These are phyloP conservation scores for Jacaranda mimosifolia DNA, from an alignment of 257 asterid genomes.

Conservation along the genomic window DNA sequence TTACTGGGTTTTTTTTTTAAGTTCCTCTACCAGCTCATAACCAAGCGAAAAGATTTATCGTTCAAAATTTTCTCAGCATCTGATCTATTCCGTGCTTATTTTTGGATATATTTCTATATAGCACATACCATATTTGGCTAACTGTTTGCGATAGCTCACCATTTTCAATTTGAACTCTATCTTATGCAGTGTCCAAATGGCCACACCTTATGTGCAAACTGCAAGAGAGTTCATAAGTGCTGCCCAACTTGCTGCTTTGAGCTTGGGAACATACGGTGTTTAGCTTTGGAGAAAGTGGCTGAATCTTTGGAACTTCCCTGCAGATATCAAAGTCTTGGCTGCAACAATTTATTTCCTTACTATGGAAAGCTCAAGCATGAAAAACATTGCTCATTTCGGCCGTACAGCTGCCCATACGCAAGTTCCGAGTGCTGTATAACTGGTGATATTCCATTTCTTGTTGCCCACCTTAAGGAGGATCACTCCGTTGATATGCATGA, in stretches of 20 bases:
- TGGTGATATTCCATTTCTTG: constrained; percentile 70
- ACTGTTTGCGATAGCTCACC: not conserved
- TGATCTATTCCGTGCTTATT: not conserved
- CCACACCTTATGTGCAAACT: constrained; percentile 75
- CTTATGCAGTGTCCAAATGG: constrained; percentile 88
- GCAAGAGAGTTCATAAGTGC: constrained; percentile 64
- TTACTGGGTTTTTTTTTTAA: not conserved
- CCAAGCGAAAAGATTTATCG: not conserved
- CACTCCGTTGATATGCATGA: constrained; percentile 89
- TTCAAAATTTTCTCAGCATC: not conserved
- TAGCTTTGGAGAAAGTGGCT: constrained; percentile 86
- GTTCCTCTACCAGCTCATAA: not conserved
- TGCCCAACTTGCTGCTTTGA: constrained; percentile 78
- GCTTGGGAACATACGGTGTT: constrained; percentile 80
- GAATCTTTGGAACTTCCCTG: constrained; percentile 85
- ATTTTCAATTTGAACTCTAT: not conserved
- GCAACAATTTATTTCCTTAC: constrained; percentile 69
- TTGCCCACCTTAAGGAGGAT: constrained; percentile 81
- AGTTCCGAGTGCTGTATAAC: constrained; percentile 79
- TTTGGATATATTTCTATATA: not conserved
- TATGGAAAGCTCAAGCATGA: constrained; percentile 75
- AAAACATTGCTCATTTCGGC: constrained; percentile 71
- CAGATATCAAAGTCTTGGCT: constrained; percentile 70
- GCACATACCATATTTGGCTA: not conserved
- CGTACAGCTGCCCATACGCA: constrained; percentile 82